Evolutionary conservation across 768 basidiomycete genomes (phyloP).

Genomic region (Nidula microcarpa): DNA sequence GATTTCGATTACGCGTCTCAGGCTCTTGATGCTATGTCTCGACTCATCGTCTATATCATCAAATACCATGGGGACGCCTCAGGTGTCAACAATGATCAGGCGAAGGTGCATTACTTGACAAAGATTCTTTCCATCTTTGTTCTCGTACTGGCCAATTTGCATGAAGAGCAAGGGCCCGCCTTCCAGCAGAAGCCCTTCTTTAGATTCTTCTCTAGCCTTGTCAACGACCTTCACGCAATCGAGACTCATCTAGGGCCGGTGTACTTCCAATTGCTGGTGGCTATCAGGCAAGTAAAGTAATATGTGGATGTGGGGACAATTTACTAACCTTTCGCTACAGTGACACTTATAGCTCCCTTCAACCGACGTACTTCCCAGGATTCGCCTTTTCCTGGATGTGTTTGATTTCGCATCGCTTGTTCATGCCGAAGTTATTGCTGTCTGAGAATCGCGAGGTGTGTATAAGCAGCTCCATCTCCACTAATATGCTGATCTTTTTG

Average conservation of each 20-base stretch:
- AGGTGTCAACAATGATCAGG: conserved; percentile 88
- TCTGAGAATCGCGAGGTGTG: conserved; percentile 84
- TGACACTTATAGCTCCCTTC: conserved; percentile 92
- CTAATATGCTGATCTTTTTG: conserved; percentile 6
- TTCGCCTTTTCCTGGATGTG: conserved; percentile 99
- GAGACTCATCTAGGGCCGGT: conserved; percentile 83
- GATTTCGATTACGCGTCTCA: conserved; percentile 82
- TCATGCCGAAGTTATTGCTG: conserved; percentile 93
- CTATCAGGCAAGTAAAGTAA: conserved; percentile 64
- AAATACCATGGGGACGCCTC: conserved; percentile 98
- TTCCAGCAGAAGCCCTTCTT: conserved; percentile 99
- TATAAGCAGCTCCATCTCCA: not conserved
- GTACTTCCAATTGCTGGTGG: conserved; percentile 85
- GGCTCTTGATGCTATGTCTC: conserved; percentile 92
- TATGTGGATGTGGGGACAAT: not conserved
- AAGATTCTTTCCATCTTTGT: conserved; percentile 98
- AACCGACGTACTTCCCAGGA: conserved; percentile 95
- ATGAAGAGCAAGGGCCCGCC: conserved; percentile 86
- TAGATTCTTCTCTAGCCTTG: conserved; percentile 94
- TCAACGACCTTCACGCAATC: conserved; percentile 87
- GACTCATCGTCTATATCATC: conserved; percentile 95
- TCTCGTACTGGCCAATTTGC: conserved; percentile 89
- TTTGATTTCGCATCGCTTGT: conserved; percentile 90
- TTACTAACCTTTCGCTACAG: conserved; percentile 33
- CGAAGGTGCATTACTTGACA: conserved; percentile 93